Percentiles rank a stretch among this genome's conserved stretches.
Conservation (phyloP, 2,329 filamentous ascomycete species). For the Claviceps sp. region DNA sequence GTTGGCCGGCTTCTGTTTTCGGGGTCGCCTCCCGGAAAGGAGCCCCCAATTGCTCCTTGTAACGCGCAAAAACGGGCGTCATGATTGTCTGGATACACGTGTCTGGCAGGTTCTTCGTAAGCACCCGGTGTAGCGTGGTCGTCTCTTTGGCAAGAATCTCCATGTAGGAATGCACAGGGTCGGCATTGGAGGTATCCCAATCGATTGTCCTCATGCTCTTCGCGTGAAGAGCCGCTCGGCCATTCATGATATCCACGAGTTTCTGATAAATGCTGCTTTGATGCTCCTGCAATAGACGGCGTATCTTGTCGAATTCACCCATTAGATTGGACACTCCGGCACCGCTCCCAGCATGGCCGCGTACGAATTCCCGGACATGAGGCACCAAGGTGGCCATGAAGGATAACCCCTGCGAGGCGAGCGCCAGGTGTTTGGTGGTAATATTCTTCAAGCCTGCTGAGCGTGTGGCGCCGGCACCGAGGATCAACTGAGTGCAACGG, state of each 20-base stretch:
- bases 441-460: conserved; percentile 91
- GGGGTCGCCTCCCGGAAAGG: conserved; percentile 54
- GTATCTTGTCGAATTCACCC: conserved; percentile 79
- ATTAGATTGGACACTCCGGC: conserved; percentile 46
- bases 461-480: conserved; percentile 81
- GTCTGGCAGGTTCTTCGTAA: conserved; percentile 71
- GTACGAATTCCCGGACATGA: conserved; percentile 81
- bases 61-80: conserved; percentile 69
- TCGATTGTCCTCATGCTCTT: conserved; percentile 61
- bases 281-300: conserved; percentile 74
- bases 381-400: conserved; percentile 82
- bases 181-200: conserved; percentile 46
- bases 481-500: conserved; percentile 86
- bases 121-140: conserved; percentile 66
- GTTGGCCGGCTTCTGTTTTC: conserved; percentile 52
- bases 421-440: conserved; percentile 84
- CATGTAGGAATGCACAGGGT: conserved; percentile 56
- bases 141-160: conserved; percentile 81
- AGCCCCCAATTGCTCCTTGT: conserved; percentile 64
- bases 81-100: conserved; percentile 70
- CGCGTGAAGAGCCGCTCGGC: conserved; percentile 59
- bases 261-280: conserved; percentile 87
- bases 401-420: conserved; percentile 77
- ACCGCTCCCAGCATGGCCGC: conserved; percentile 52
- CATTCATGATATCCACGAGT: conserved; percentile 82